Base-by-base conservation (phyloP, 2,329 filamentous ascomycete species). In the Aspergillus terreus region DNA sequence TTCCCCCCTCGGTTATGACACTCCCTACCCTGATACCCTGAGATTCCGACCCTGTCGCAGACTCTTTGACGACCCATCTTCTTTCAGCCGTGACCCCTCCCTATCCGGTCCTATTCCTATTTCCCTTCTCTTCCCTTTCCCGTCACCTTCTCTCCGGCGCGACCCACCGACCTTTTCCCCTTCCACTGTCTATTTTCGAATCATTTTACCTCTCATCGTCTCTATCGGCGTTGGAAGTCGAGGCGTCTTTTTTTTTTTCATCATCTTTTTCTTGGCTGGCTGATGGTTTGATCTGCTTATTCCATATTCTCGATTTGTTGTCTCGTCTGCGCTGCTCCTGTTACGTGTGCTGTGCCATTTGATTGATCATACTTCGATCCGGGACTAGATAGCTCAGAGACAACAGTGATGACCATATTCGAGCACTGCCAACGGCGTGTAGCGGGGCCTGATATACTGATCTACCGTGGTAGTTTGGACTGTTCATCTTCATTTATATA, bases 171-270 rank as follows among this genome's bases (percentile, higher is more conserved):
- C 52, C 48, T 56, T 45, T 56, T 19, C 19, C 53, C 50, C 51
- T 47, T 58, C 46, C 51, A 51, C 44, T 53, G 41, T 50, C 52
- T 48, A 54, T 57, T 54, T 58, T 53, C 55, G 52, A 52, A 55
- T 55, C 55, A 58, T 61, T 64, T 58, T 60, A 57, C 56, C 56
- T 62, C 59, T 60, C 63, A 63, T 65, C 65, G 64, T 69, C 63
- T 65, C 54, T 61, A 59, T 63, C 58, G 67, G 67, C 66, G 67
- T 70, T 70, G 67, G 67, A 67, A 61, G 65, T 68, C 65, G 64
- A 63, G 67, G 66, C 66, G 64, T 68, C 65, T 60, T 63, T 65
- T 57, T 66, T 38, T 17, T 38, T 17, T 38, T 38, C 11, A 3
- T 38, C 35, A 7, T 38, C 4, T 38, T 38, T 38, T 38, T 38